A percentile compares a stretch with the other conserved stretches of the same genome.
phyloP scores from a whole-genome alignment of 192 early-diverging fungal species.

The Mortierella hygrophila region DNA sequence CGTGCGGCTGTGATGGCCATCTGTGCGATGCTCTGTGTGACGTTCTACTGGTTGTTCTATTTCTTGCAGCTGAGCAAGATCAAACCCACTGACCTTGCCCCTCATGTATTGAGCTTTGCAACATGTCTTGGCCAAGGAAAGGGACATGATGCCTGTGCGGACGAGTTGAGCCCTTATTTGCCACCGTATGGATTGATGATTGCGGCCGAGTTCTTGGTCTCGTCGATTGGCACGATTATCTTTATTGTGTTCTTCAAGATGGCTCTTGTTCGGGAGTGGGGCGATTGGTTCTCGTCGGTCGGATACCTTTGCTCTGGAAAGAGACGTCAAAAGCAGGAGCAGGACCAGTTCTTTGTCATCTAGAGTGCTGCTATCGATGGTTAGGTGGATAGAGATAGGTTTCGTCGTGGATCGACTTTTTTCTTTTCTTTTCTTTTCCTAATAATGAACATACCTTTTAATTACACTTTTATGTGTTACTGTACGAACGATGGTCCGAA shows the following conservation, averaged over 20 bases:
- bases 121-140: conserved; percentile 48
- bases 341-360: conserved; percentile 66
- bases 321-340: conserved; percentile 51
- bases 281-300: conserved; percentile 56
- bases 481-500: too few species aligned
- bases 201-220: conserved; percentile 60
- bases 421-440: background rate
- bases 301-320: conserved; percentile 43
- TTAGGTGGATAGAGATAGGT: too few species aligned
- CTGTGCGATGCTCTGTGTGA: conserved; percentile 52
- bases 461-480: too few species aligned
- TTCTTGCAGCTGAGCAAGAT: conserved; percentile 57
- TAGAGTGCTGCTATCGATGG: conserved; percentile 7
- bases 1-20: conserved; percentile 63
- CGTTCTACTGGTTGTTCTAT: conserved; percentile 71
- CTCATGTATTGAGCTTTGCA: conserved; percentile 44
- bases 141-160: conserved; percentile 56
- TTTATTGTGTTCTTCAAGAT: conserved; percentile 64
- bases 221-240: conserved; percentile 57
- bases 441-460: too few species aligned
- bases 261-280: conserved; percentile 59
- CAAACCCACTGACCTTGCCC: conserved; percentile 13
- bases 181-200: conserved; percentile 63
- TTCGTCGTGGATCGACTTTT: too few species aligned
- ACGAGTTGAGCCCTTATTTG: conserved; percentile 39